Conservation (phyloP, 2,329 filamentous ascomycete species). For the Neobulgaria alba region DNA sequence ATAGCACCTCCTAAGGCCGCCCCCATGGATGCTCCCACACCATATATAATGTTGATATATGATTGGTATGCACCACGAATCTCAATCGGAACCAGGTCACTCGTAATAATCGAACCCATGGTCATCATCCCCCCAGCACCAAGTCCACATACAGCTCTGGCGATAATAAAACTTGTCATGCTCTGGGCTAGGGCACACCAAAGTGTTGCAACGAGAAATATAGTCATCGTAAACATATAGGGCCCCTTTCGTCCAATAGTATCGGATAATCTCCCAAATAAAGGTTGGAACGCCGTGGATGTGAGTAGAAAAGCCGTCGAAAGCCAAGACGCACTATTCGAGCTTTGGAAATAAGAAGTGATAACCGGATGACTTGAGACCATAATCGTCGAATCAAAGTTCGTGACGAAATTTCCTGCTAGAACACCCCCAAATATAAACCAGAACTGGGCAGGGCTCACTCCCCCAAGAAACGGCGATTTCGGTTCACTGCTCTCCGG, state of each 20-base stretch:
- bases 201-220: slow-evolving; percentile 56
- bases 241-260: slow-evolving; percentile 59
- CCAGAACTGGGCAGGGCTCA: slow-evolving; percentile 45
- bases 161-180: slow-evolving; percentile 62
- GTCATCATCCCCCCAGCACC: slow-evolving; percentile 65
- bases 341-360: slow-evolving; percentile 68
- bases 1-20: slow-evolving; percentile 63
- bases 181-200: slow-evolving; percentile 61
- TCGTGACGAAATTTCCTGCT: slow-evolving; percentile 47
- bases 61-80: slow-evolving; percentile 59
- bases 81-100: slow-evolving; percentile 66
- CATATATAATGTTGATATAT: slow-evolving; percentile 58
- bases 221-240: slow-evolving; percentile 52
- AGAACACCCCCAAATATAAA: slow-evolving; percentile 52
- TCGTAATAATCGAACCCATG: slow-evolving; percentile 62
- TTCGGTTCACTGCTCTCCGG: slow-evolving; percentile 15
- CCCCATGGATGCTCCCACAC: slow-evolving; percentile 48
- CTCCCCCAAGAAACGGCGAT: slow-evolving; percentile 34
- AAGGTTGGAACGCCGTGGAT: slow-evolving; percentile 65
- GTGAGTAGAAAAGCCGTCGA: slow-evolving; percentile 73
- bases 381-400: slow-evolving; percentile 75
- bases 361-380: slow-evolving; percentile 74
- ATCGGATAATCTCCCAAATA: slow-evolving; percentile 68
- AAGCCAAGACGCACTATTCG: slow-evolving; percentile 74
- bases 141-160: slow-evolving; percentile 61